Conservation (phyloP, 164 flowering plant genomes). For the Cinnamomum micranthum region DNA sequence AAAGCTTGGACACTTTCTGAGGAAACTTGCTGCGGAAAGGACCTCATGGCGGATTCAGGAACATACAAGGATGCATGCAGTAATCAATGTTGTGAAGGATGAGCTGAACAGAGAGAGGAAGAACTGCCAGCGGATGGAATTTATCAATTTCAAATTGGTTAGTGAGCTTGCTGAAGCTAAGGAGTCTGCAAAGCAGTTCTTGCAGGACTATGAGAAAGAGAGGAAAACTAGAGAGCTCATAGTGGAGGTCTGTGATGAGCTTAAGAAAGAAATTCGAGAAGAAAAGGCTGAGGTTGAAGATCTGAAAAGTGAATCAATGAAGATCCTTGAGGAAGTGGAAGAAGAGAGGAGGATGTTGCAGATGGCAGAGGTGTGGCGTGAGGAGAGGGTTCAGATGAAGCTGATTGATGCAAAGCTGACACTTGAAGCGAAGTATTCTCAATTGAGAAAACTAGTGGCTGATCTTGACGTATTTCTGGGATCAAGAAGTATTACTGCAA, state of each 20-base stretch:
- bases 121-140: constrained; percentile 71
- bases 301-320: constrained; percentile 48
- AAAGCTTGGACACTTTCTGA: constrained; percentile 78
- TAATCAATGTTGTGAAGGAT: constrained; percentile 63
- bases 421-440: constrained; percentile 69
- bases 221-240: constrained; percentile 47
- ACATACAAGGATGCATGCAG: constrained; percentile 76
- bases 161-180: constrained; percentile 78
- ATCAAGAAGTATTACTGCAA: constrained; percentile 15
- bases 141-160: constrained; percentile 74
- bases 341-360: constrained; percentile 76
- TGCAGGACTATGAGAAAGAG: constrained; percentile 92
- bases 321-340: constrained; percentile 58
- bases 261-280: constrained; percentile 59
- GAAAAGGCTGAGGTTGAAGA: constrained; percentile 62
- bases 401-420: constrained; percentile 64
- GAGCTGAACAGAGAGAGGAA: constrained; percentile 74
- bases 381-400: constrained; percentile 77
- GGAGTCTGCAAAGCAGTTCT: constrained; percentile 55
- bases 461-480: constrained; percentile 50
- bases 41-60: constrained; percentile 83
- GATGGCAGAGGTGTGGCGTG: constrained; percentile 65
- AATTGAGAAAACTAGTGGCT: constrained; percentile 48
- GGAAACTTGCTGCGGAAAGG: constrained; percentile 72
- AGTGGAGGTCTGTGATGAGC: constrained; percentile 78